Evolutionary conservation across 2,329 filamentous ascomycete species (phyloP).

Genomic region (Cladosporium sp.): DNA sequence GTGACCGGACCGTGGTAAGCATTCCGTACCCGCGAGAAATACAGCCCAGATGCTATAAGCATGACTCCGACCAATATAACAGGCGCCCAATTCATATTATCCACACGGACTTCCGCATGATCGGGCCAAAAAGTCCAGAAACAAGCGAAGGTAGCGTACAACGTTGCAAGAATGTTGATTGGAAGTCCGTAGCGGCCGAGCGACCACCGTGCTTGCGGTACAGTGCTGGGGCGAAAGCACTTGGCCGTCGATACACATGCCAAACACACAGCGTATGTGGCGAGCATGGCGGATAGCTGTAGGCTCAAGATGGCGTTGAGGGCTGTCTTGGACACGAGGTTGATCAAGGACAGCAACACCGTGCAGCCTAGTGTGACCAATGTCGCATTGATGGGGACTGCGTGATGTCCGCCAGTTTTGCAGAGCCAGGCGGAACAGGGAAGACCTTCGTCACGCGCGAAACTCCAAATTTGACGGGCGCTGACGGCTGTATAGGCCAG

Average conservation of each 20-base stretch:
- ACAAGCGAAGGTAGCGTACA: background rate
- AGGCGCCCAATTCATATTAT: background rate
- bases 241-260: slow-evolving; percentile 29
- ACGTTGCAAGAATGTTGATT: background rate
- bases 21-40: background rate
- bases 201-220: slow-evolving; percentile 34
- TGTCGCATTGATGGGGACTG: slow-evolving; percentile 37
- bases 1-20: background rate
- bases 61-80: background rate
- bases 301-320: slow-evolving; percentile 46
- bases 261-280: slow-evolving; percentile 36
- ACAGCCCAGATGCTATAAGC: background rate
- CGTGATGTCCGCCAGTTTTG: slow-evolving; percentile 30
- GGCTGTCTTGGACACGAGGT: slow-evolving; percentile 42
- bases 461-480: slow-evolving; percentile 37
- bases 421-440: slow-evolving; percentile 37
- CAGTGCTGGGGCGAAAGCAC: slow-evolving; percentile 25
- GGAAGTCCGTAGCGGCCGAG: slow-evolving; percentile 33
- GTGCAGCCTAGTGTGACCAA: slow-evolving; percentile 33
- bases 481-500: slow-evolving; percentile 38
- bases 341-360: slow-evolving; percentile 41
- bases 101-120: background rate
- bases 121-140: background rate
- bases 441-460: slow-evolving; percentile 38
- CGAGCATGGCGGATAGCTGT: slow-evolving; percentile 35